Base-by-base conservation (phyloP, 129 eudicot species). In the Artemisia annua region DNA sequence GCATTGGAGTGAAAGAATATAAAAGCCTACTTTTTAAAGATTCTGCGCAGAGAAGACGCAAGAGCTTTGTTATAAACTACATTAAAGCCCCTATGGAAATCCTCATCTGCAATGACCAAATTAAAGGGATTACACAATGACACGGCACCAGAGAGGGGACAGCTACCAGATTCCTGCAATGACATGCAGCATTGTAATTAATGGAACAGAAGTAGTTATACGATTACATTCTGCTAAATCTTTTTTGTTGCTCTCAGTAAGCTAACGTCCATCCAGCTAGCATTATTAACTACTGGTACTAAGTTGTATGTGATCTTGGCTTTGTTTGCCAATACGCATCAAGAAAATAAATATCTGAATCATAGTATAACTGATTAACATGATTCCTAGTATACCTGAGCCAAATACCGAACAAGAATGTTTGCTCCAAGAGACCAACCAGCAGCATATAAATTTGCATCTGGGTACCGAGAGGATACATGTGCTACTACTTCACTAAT, bases 41-140 rank as follows among this genome's bases (percentile, higher is more conserved):
- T 94, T 82, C 66, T 84, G 78, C 96, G 63, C 53, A 94, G 93
- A 0, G 96, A 51, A 81, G 81, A 80, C 43, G 97, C 82, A 71
- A 94, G 93, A 57, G 94, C 78, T 84, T 71, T 90, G 87, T 90
- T 90, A 76, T 94, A 94, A 67, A 94, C 79, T 71, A 64, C 78
- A 75, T 85, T 94, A 75, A 94, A 94, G 63, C 99, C 99, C 83
- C 86, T 86, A 26, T 58, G 91, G 49, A 94, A 90, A 77, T 90
- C 96, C 72, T 94, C 97, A 80, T 94, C 93, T 58, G 94, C 94
- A 67, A 85, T 67, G 48, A 85, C 89, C 81, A 94, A 79, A 80
- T 94, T 72, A 70, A 90, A 94, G 62, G 99, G 99, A 80, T 90
- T 94, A 85, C 99, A 94, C 80, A 94, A 82, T 62, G 99, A 94